A percentile compares a stretch with the other conserved stretches of the same genome.
Conservation (phyloP, 345 rosid species). For the Eucalyptus erythrocorys region DNA sequence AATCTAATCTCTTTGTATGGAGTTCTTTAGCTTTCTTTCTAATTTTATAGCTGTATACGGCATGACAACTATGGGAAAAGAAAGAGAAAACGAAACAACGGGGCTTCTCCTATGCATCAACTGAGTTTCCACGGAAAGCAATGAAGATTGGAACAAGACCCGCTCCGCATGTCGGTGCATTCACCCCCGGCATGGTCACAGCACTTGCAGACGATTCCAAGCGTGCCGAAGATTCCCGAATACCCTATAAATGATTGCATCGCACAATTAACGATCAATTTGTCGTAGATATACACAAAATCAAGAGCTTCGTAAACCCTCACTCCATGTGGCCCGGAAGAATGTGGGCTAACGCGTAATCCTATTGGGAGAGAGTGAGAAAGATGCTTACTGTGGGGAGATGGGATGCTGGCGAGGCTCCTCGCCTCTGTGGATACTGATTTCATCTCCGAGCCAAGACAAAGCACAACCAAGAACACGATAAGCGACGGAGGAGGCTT, state of each 20-base stretch:
- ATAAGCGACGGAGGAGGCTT: background rate
- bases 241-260: background rate
- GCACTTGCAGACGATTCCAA: slow-evolving; percentile 52
- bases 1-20: background rate
- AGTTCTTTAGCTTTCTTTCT: background rate
- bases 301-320: background rate
- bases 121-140: slow-evolving; percentile 42
- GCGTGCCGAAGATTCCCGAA: slow-evolving; percentile 10
- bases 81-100: background rate
- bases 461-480: background rate
- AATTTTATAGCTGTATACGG: background rate
- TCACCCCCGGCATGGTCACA: slow-evolving; percentile 23
- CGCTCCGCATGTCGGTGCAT: slow-evolving; percentile 21
- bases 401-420: slow-evolving; percentile 1
- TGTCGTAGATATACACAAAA: background rate
- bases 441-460: background rate
- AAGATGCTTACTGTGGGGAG: slow-evolving; percentile 14
- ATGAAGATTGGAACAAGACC: slow-evolving; percentile 26
- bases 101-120: background rate
- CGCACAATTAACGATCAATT: background rate
- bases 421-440: slow-evolving; percentile 7
- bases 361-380: background rate
- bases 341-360: background rate
- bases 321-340: background rate
- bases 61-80: background rate